Evolutionary conservation across 2,329 filamentous ascomycete genomes (phyloP), one percentile per base, ranked within the genome.

Genomic region (Sporothrix mexicana): DNA sequence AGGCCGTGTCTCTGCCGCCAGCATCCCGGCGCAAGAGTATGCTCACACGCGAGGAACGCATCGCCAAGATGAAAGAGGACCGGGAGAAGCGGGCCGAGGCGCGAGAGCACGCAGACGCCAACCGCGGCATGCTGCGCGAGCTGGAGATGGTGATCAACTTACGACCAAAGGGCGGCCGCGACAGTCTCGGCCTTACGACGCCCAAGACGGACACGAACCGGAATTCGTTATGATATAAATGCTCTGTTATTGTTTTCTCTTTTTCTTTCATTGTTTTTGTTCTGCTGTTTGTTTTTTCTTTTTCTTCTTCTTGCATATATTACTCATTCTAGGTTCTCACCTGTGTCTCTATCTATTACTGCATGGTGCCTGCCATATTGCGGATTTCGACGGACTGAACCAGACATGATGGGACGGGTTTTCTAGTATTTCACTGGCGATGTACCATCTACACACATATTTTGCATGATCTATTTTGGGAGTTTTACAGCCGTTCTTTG

Each of bases 111-210:
- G 85, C 90, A 61, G 94, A 98, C 75, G 92, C 93, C 12, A 97
- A 90, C 75, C 93, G 91, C 59, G 93, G 92, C 77, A 97, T 99
- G 93, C 87, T 99, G 75, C 91, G 92, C 75, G 96, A 99, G 82
- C 86, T 99, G 73, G 94, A 98, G 83, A 95, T 93, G 76, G 89
- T 99, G 74, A 97, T 98, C 80, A 88, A 85, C 79, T 82, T 85
- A 47, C 76, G 76, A 55, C 76, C 75, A 51, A 75, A 75, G 59
- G 45, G 55, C 12, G 53, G 30, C 51, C 69, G 25, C 23, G 45
- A 13, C 51, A 71, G 49, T n/a, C 12, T 67, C 20, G 45, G 17
- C 23, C 23, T 41, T n/a, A 8, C 57, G 23, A 12, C 57, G 23
- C 45, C 23, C 59, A 62, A 36, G 30, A 47, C 66, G 15, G 73